Conservation (phyloP, 495 filamentous ascomycete genomes). For the Xylaria venustula region DNA sequence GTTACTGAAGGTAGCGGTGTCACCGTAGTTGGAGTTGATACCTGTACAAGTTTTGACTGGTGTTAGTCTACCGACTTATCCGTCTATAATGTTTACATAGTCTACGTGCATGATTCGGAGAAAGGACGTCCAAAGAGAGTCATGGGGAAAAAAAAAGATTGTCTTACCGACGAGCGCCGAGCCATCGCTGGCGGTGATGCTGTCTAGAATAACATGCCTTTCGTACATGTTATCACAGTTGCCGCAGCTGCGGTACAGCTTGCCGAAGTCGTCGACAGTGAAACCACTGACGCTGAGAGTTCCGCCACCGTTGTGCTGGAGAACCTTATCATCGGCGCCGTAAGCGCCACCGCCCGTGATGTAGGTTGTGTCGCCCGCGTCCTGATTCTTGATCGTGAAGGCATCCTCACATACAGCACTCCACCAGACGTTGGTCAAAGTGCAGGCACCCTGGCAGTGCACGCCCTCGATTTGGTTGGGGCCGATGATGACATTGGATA, state of each 20-base stretch:
- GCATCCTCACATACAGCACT: conserved; percentile 53
- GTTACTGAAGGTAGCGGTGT: conserved; percentile 32
- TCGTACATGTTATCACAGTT: conserved; percentile 39
- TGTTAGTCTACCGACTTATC: conserved; percentile 15
- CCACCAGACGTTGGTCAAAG: conserved; percentile 56
- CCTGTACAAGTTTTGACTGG: conserved; percentile 40
- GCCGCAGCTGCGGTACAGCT: conserved; percentile 59
- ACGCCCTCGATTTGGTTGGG: conserved; percentile 52
- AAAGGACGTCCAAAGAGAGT: not conserved
- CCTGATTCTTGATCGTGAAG: conserved; percentile 33
- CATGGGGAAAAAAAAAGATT: conserved; percentile 18
- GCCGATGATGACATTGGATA: conserved; percentile 54
- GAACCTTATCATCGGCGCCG: conserved; percentile 58
- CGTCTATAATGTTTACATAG: no score
- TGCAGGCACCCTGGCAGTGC: conserved; percentile 30
- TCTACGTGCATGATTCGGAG: no score
- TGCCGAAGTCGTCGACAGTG: conserved; percentile 45
- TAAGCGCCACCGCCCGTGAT: conserved; percentile 60
- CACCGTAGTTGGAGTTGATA: conserved; percentile 53
- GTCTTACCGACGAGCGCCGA: conserved; percentile 29
- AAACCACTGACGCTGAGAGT: conserved; percentile 59
- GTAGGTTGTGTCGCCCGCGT: conserved; percentile 25
- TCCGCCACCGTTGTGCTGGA: conserved; percentile 63
- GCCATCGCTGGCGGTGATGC: conserved; percentile 20
- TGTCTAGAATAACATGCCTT: no score